Evolutionary conservation across 495 filamentous ascomycete species (phyloP).

Genomic region (Xylaria cubensis): DNA sequence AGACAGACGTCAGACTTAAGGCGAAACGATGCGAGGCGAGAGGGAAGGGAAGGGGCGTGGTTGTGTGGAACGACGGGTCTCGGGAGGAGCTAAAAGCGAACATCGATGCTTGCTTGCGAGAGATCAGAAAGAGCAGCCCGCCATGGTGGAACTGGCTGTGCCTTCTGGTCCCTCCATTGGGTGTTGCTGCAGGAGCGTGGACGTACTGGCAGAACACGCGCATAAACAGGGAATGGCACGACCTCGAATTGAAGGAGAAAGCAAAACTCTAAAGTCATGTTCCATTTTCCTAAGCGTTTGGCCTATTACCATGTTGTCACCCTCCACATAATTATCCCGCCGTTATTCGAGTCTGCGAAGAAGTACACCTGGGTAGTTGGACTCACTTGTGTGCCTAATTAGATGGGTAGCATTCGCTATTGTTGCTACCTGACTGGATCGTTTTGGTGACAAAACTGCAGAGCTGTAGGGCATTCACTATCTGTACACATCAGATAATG

Average conservation of each 20-base stretch:
- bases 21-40: slow-evolving; percentile 70
- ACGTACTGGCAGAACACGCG: slow-evolving; percentile 70
- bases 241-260: slow-evolving; percentile 68
- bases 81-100: slow-evolving; percentile 69
- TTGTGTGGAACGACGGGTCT: slow-evolving; percentile 86
- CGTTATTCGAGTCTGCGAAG: slow-evolving; percentile 11
- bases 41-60: slow-evolving; percentile 67
- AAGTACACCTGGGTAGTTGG: not conserved
- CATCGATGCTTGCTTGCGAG: slow-evolving; percentile 66
- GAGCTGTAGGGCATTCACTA: not conserved
- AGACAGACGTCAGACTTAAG: slow-evolving; percentile 85
- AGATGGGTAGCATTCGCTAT: not conserved
- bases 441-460: not conserved
- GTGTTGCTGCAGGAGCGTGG: slow-evolving; percentile 67
- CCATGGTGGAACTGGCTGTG: slow-evolving; percentile 82
- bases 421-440: not conserved
- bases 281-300: not conserved
- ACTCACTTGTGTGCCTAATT: not conserved
- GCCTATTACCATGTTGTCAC: not conserved
- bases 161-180: slow-evolving; percentile 74
- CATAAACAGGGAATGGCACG: slow-evolving; percentile 72
- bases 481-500: not conserved
- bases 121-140: slow-evolving; percentile 68
- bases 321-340: not conserved
- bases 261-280: slow-evolving; percentile 63